Conservation (phyloP, 345 rosid genomes). For the Stellera chamaejasme region DNA sequence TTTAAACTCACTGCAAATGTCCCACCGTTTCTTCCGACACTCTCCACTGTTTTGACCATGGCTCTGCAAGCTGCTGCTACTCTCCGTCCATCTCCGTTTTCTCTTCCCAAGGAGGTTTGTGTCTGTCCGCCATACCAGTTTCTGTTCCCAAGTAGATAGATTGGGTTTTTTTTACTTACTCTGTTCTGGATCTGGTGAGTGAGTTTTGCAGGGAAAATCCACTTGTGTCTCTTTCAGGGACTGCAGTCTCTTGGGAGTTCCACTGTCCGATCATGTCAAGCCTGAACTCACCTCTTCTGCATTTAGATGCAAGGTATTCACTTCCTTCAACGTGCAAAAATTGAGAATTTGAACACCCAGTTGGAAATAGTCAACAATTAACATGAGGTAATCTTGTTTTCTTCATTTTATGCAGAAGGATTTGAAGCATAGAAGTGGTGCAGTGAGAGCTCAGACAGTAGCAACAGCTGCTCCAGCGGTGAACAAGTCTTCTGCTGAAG, state of each 20-base stretch:
- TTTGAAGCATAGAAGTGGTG: conserved; percentile 29
- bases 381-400: too few relatives aligned
- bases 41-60: conserved; percentile 20
- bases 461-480: conserved; percentile 54
- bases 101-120: conserved; percentile 54
- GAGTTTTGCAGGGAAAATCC: conserved; percentile 43
- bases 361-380: too few relatives aligned
- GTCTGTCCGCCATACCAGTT: not conserved
- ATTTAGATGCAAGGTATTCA: conserved; percentile 55
- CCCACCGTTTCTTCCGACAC: not conserved
- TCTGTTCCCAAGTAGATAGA: conserved; percentile 4
- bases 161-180: not conserved
- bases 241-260: conserved; percentile 65
- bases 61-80: conserved; percentile 67
- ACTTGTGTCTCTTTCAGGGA: conserved; percentile 59
- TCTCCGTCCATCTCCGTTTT: conserved; percentile 55
- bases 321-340: not conserved
- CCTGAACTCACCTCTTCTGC: conserved; percentile 42
- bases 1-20: conserved; percentile 1
- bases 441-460: conserved; percentile 52
- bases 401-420: conserved; percentile 31
- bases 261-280: conserved; percentile 51
- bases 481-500: conserved; percentile 29
- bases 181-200: not conserved
- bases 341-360: too few relatives aligned